A percentile compares a stretch with the other conserved stretches of the same genome.
phyloP scores from a whole-genome alignment of 129 eudicot genomes.

The Ambrosia trifida region DNA sequence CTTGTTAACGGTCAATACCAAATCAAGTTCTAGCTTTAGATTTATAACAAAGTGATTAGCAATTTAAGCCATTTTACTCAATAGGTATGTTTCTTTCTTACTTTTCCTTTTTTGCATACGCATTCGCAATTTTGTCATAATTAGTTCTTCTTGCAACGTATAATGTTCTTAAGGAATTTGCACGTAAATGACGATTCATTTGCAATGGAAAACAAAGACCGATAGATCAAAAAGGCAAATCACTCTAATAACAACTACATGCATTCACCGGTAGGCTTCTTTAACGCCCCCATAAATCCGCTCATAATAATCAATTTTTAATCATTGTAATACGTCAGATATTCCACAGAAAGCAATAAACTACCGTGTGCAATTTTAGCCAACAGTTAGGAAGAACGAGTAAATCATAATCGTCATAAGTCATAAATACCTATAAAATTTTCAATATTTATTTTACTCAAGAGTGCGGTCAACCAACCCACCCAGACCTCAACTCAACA shows the following conservation, averaged over 20 bases:
- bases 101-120: background rate
- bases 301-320: background rate
- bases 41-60: background rate
- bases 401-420: background rate
- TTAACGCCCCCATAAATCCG: conserved; percentile 1
- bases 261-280: conserved; percentile 9
- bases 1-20: conserved; percentile 3
- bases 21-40: background rate
- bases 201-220: background rate
- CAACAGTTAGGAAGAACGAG: background rate
- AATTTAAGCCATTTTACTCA: background rate
- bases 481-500: background rate
- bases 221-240: background rate
- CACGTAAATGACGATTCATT: background rate
- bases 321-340: background rate
- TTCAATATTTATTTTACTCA: background rate
- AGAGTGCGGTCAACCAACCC: background rate
- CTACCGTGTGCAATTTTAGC: background rate
- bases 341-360: background rate
- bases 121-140: background rate
- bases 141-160: conserved; percentile 1
- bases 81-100: background rate
- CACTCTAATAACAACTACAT: conserved; percentile 3
- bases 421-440: background rate
- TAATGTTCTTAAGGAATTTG: background rate